Evolutionary conservation across 2,329 filamentous ascomycete genomes (phyloP).

Genomic region (Calonectria henricotiae): DNA sequence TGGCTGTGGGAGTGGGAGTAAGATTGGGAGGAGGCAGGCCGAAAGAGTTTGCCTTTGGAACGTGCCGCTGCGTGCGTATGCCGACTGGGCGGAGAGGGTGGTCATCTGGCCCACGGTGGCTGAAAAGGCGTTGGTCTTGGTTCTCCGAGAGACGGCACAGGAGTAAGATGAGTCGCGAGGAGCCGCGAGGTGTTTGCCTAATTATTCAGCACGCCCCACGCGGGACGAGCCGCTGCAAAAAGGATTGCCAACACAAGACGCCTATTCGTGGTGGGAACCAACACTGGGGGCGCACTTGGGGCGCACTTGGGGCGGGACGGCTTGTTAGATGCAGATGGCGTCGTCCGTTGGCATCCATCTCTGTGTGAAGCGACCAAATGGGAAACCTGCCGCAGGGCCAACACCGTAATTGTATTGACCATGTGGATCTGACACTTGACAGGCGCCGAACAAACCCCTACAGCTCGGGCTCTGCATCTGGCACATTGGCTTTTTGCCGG

Average conservation of each 20-base stretch:
- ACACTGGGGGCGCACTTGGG: neutral
- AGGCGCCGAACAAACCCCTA: conserved; percentile 5
- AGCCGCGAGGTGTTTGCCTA: conserved; percentile 26
- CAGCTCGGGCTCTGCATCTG: neutral
- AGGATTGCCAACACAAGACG: conserved; percentile 15
- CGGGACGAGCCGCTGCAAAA: conserved; percentile 36
- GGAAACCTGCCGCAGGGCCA: neutral
- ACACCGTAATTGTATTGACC: neutral
- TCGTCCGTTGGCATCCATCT: neutral
- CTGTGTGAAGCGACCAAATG: neutral
- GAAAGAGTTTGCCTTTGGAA: conserved; percentile 11
- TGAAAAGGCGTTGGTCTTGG: conserved; percentile 8
- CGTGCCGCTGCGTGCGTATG: conserved; percentile 4
- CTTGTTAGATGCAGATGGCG: conserved; percentile 20
- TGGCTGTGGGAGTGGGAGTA: conserved; percentile 2
- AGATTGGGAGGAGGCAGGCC: neutral
- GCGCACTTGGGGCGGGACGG: conserved; percentile 8
- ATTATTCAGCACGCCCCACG: conserved; percentile 6
- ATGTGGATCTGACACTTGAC: conserved; percentile 24
- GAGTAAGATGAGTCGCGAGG: neutral
- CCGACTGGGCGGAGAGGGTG: conserved; percentile 13
- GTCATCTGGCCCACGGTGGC: conserved; percentile 22
- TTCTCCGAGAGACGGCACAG: conserved; percentile 11
- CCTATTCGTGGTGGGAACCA: conserved; percentile 9
- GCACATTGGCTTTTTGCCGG: neutral